These are phyloP conservation scores for Vitis hybrid DNA, from an alignment of 177 flowering plant species.

Conservation along the genomic window DNA sequence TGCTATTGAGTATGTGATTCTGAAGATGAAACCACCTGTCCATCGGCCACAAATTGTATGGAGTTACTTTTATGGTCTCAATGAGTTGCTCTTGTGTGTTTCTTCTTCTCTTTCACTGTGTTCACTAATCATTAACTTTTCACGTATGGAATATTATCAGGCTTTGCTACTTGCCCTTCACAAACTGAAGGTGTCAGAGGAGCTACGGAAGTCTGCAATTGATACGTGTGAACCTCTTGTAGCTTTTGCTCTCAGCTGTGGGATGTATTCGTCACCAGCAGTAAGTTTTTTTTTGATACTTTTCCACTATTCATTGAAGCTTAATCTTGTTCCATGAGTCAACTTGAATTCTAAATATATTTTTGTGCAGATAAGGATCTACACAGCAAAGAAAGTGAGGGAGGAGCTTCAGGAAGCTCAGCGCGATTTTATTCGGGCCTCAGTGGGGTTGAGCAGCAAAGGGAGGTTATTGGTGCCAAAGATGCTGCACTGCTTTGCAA, in stretches of 20 bases:
- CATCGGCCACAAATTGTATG: slow-evolving; percentile 82
- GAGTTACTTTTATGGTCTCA: not conserved
- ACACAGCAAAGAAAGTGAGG: slow-evolving; percentile 53
- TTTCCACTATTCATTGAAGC: not conserved
- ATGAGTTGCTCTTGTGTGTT: not conserved
- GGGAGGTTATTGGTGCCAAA: slow-evolving; percentile 78
- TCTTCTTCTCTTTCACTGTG: not conserved
- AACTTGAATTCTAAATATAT: not conserved
- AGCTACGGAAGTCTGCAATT: slow-evolving; percentile 56
- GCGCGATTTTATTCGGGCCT: slow-evolving; percentile 64
- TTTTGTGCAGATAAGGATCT: slow-evolving; percentile 59
- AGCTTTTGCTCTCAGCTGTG: slow-evolving; percentile 72
- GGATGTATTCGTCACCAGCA: slow-evolving; percentile 84
- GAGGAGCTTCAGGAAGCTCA: slow-evolving; percentile 68
- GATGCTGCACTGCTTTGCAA: slow-evolving; percentile 68
- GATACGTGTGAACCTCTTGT: slow-evolving; percentile 58
- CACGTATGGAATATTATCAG: slow-evolving; percentile 24
- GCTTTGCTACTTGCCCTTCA: slow-evolving; percentile 77
- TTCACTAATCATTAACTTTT: not conserved
- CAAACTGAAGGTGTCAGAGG: slow-evolving; percentile 65
- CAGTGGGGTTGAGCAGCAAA: slow-evolving; percentile 73
- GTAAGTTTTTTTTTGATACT: slow-evolving; percentile 30
- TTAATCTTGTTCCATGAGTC: not conserved
- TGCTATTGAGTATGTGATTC: slow-evolving; percentile 64
- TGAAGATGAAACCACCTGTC: slow-evolving; percentile 79